phyloP scores from a whole-genome alignment of 805 yeast species.

The Vanderwaltozyma yarrowii region DNA sequence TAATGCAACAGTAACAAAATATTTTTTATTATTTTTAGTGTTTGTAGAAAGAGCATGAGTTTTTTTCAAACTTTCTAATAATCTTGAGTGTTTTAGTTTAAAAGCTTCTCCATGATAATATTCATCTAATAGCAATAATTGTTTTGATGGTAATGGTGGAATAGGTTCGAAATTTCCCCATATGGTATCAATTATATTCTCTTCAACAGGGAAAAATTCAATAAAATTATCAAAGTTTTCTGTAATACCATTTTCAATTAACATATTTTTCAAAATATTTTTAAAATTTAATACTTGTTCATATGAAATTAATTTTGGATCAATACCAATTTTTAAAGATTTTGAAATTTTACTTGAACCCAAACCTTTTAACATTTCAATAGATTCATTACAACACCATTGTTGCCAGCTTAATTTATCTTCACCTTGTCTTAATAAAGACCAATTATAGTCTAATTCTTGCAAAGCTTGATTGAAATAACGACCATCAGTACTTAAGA shows the following conservation, averaged over 20 bases:
- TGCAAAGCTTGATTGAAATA: slow-evolving; percentile 85
- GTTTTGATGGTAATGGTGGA: slow-evolving; percentile 47
- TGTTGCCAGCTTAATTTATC: slow-evolving; percentile 71
- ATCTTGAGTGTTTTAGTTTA: slow-evolving; percentile 43
- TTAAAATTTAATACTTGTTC: slow-evolving; percentile 27
- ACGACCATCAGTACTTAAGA: slow-evolving; percentile 87
- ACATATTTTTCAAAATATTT: slow-evolving; percentile 18
- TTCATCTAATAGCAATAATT: slow-evolving; percentile 40
- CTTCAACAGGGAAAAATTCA: slow-evolving; percentile 40
- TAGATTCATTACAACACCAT: slow-evolving; percentile 55
- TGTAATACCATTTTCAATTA: slow-evolving; percentile 9
- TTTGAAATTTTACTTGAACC: slow-evolving; percentile 23
- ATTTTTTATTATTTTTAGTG: slow-evolving; percentile 11
- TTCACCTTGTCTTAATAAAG: slow-evolving; percentile 69
- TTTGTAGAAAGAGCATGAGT: not conserved
- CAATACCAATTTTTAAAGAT: slow-evolving; percentile 58
- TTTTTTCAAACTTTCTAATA: slow-evolving; percentile 30
- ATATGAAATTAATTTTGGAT: slow-evolving; percentile 62
- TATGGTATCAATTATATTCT: slow-evolving; percentile 63
- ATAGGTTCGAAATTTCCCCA: slow-evolving; percentile 59
- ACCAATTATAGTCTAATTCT: slow-evolving; percentile 76
- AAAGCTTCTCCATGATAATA: slow-evolving; percentile 59
- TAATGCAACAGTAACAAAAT: slow-evolving; percentile 56
- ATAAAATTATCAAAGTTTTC: slow-evolving; percentile 29
- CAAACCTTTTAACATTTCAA: slow-evolving; percentile 33